Evolutionary conservation across 441 rosid genomes (phyloP).

Genomic region (Sinapis alba): DNA sequence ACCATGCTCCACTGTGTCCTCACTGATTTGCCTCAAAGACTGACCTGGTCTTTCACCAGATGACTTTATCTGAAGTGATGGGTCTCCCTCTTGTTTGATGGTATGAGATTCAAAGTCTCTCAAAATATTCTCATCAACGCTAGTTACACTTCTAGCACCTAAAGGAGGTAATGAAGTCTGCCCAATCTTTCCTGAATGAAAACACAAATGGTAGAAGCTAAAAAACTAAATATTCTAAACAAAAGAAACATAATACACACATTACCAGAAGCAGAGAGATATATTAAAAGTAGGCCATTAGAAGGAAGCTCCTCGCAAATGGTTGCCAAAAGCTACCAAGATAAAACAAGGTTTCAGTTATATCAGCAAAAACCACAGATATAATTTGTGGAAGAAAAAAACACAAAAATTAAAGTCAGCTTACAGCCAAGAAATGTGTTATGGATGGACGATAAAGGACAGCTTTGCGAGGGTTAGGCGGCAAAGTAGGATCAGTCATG

Average conservation of each 20-base stretch:
- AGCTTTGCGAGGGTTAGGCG: slow-evolving; percentile 86
- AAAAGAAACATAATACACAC: slow-evolving; percentile 4
- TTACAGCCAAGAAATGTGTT: slow-evolving; percentile 89
- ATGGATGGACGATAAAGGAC: slow-evolving; percentile 83
- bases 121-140: slow-evolving; percentile 46
- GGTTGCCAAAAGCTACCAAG: slow-evolving; percentile 82
- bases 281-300: slow-evolving; percentile 81
- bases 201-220: slow-evolving; percentile 32
- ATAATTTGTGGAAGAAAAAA: neutral
- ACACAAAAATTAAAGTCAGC: slow-evolving; percentile 35
- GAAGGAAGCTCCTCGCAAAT: slow-evolving; percentile 84
- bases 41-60: slow-evolving; percentile 45
- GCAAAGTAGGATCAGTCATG: slow-evolving; percentile 89
- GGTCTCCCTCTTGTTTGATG: slow-evolving; percentile 50
- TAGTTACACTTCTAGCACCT: slow-evolving; percentile 52
- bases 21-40: slow-evolving; percentile 53
- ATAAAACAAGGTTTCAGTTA: neutral
- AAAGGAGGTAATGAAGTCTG: slow-evolving; percentile 52
- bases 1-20: slow-evolving; percentile 50
- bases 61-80: slow-evolving; percentile 48
- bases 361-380: neutral
- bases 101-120: slow-evolving; percentile 58
- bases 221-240: slow-evolving; percentile 17
- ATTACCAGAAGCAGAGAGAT: slow-evolving; percentile 90
- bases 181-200: slow-evolving; percentile 56